phyloP scores from a whole-genome alignment of 2,329 filamentous ascomycete species.

The Neocatenulostroma microsporum region DNA sequence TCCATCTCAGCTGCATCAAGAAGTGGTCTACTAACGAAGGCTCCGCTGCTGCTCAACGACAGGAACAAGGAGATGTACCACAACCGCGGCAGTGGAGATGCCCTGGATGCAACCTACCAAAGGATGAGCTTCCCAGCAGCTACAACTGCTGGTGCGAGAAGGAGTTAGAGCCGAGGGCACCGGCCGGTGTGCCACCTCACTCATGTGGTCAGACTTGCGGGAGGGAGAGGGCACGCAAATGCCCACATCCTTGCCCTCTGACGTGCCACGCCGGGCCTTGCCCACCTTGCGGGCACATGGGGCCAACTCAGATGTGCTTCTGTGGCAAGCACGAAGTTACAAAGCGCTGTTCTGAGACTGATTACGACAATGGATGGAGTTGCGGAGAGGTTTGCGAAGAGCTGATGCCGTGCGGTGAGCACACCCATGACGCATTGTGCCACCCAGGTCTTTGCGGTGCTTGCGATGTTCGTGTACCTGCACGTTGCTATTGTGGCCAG shows the following conservation, averaged over 20 bases:
- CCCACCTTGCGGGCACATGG: conserved; percentile 76
- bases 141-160: conserved; percentile 96
- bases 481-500: conserved; percentile 83
- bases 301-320: conserved; percentile 73
- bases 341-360: conserved; percentile 71
- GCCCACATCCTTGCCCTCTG: conserved; percentile 78
- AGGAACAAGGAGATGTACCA: conserved; percentile 46
- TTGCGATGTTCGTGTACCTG: conserved; percentile 65
- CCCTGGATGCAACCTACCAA: conserved; percentile 81
- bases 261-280: conserved; percentile 92
- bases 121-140: conserved; percentile 61
- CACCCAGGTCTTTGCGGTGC: conserved; percentile 80
- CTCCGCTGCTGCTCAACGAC: conserved; percentile 48
- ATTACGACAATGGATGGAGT: conserved; percentile 84
- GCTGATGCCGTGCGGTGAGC: conserved; percentile 75
- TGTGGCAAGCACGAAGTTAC: conserved; percentile 70
- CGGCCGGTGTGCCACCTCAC: conserved; percentile 74
- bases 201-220: conserved; percentile 92
- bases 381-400: conserved; percentile 76
- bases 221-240: conserved; percentile 62
- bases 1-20: conserved; percentile 81
- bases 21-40: conserved; percentile 82
- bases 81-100: conserved; percentile 70
- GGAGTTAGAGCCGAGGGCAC: conserved; percentile 67
- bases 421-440: conserved; percentile 56